A percentile compares a stretch with the other conserved stretches of the same genome.
These are phyloP conservation scores for Chrysophaeum taylorii DNA, from an alignment of 352 stramenopile species.

Conservation along the genomic window DNA sequence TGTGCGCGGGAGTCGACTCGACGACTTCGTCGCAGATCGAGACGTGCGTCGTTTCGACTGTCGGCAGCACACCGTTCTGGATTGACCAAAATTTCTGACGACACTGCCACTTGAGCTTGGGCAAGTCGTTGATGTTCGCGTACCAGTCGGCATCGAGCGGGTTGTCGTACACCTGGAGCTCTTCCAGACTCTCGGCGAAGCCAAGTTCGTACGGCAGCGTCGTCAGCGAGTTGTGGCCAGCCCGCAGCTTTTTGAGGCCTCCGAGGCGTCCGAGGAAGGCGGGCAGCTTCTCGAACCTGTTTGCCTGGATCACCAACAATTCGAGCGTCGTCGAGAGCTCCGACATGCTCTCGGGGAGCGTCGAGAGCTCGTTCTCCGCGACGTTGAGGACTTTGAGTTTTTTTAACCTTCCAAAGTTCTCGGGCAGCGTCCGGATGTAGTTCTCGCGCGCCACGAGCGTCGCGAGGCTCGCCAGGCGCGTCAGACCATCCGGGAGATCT, in stretches of 20 bases:
- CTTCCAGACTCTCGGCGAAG: conserved; percentile 15
- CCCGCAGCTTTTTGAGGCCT: conserved; percentile 17
- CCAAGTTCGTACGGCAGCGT: conserved; percentile 25
- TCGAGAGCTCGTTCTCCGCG: conserved; percentile 13
- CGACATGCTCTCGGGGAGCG: conserved; percentile 19
- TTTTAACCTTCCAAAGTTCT: background rate
- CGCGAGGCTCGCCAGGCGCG: background rate
- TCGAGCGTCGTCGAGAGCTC: conserved; percentile 18
- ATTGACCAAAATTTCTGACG: conserved; percentile 23
- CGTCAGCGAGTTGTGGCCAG: conserved; percentile 22
- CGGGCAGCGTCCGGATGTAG: conserved; percentile 9
- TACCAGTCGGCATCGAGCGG: conserved; percentile 20
- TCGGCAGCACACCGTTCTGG: conserved; percentile 17
- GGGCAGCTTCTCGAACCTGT: conserved; percentile 25
- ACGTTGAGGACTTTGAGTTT: background rate
- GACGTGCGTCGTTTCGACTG: conserved; percentile 10
- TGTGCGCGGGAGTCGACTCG: conserved; percentile 19
- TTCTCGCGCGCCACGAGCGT: conserved; percentile 14
- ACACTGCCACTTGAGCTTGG: conserved; percentile 17
- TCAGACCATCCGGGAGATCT: background rate
- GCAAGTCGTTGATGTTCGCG: conserved; percentile 17
- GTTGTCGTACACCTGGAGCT: conserved; percentile 29
- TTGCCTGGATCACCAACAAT: conserved; percentile 23
- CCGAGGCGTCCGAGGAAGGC: conserved; percentile 20
- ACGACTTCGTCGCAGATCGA: conserved; percentile 11